Evolutionary conservation across 306 rosid genomes (phyloP).

Genomic region (Phaseolus lunatus): DNA sequence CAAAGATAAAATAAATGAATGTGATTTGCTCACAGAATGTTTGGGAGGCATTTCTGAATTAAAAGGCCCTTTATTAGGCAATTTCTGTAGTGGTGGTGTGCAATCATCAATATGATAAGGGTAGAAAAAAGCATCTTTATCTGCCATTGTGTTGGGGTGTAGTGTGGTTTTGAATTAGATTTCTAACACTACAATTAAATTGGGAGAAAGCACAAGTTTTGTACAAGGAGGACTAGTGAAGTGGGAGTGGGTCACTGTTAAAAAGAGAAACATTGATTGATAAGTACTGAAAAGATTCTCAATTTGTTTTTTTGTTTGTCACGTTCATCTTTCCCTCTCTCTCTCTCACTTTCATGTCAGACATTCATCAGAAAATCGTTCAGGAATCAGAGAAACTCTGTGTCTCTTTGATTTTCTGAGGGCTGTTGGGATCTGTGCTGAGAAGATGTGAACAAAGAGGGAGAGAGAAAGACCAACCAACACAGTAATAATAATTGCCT

Average conservation of each 20-base stretch:
- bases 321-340: slow-evolving; percentile 42
- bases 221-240: slow-evolving; percentile 33
- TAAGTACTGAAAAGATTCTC: slow-evolving; percentile 80
- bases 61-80: slow-evolving; percentile 40
- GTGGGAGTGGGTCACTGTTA: slow-evolving; percentile 56
- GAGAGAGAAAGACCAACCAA: not conserved
- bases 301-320: slow-evolving; percentile 49
- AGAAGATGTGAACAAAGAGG: slow-evolving; percentile 45
- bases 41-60: slow-evolving; percentile 51
- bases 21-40: slow-evolving; percentile 57
- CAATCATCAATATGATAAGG: slow-evolving; percentile 59
- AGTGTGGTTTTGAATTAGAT: not conserved
- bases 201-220: slow-evolving; percentile 16
- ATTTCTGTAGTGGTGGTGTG: slow-evolving; percentile 46
- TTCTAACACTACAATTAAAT: slow-evolving; percentile 34
- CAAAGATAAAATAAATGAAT: slow-evolving; percentile 12
- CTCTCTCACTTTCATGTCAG: slow-evolving; percentile 63
- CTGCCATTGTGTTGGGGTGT: slow-evolving; percentile 50
- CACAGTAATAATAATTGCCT: slow-evolving; percentile 52
- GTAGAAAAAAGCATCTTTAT: slow-evolving; percentile 63
- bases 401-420: slow-evolving; percentile 68
- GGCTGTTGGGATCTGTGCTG: slow-evolving; percentile 87
- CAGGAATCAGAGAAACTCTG: slow-evolving; percentile 80
- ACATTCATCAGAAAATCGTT: slow-evolving; percentile 70
- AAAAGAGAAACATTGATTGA: slow-evolving; percentile 51